Base-by-base conservation (phyloP, 2,329 filamentous ascomycete genomes). In the Fusarium sp. region DNA sequence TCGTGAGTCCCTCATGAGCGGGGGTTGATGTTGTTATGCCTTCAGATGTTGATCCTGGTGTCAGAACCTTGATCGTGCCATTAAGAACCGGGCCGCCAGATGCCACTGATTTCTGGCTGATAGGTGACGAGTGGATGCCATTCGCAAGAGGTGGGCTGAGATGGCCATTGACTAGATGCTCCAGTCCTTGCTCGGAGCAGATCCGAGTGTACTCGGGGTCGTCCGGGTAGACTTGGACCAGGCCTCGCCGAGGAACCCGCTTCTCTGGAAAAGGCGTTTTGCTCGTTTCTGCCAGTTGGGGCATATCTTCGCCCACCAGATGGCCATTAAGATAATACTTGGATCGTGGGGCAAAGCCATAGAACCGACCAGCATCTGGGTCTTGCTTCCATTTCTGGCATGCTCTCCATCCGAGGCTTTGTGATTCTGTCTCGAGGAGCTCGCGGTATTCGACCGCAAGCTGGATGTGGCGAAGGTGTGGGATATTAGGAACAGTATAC, bases 401-500 rank as follows among this genome's bases (percentile, higher is more conserved):
- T 7, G 80, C 75, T 46, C 76, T 78, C 76, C 82, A 86, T 9
- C 78, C 80, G n/a, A 75, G 71, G 18, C 82, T 76, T 65, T 85
- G 81, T 7, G 79, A 78, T 70, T 88, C 86, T 37, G 81, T 79
- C 71, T 89, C 87, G 12, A 87, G 81, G 11, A 89, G 79, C 77
- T 92, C 90, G 52, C 86, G 83, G 71, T 91, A 91, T 52, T 86
- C 84, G 51, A 91, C 84, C 9, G 84, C 82, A 53, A 92, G 81
- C 70, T 83, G 84, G 55, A 91, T 72, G 62, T 85, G 82, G 54
- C 83, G 85, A 18, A 92, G 83, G 73, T 92, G 89, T 31, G 88
- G 84, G 59, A 89, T 83, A 56, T 81, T 87, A 6, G 89, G 85
- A 11, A 91, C 80, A 43, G 87, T 84, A 67, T 82, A 86, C 81